These are phyloP conservation scores for Fusarium tjaetaba DNA, from an alignment of 2,329 filamentous ascomycete species.

Conservation along the genomic window DNA sequence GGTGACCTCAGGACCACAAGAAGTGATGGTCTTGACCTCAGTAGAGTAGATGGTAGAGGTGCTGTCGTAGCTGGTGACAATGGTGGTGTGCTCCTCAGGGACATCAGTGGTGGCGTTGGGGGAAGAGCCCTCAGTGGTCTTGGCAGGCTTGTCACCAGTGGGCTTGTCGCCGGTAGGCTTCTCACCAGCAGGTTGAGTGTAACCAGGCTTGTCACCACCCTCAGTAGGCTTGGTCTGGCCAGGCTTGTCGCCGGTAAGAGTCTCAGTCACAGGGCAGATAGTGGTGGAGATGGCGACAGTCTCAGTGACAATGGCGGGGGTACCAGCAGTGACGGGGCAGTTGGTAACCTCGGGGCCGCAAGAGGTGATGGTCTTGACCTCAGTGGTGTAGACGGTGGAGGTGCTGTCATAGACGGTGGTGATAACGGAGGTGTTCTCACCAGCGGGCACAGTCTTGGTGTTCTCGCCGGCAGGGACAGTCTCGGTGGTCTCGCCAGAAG, in stretches of 20 bases:
- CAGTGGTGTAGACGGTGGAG: conserved; percentile 62
- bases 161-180: conserved; percentile 22
- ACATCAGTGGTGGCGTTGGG: conserved; percentile 43
- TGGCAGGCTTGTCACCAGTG: conserved; percentile 2
- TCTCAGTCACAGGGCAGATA: conserved; percentile 69
- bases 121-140: conserved; percentile 30
- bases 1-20: conserved; percentile 48
- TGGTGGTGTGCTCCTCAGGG: conserved; percentile 25
- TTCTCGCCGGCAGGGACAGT: conserved; percentile 14
- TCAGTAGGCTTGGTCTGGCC: conserved; percentile 14
- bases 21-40: conserved; percentile 32
- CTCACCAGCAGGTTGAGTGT: conserved; percentile 2
- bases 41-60: conserved; percentile 27
- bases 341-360: conserved; percentile 58
- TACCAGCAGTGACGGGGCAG: conserved; percentile 60
- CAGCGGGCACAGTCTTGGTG: conserved; percentile 20
- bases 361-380: conserved; percentile 60
- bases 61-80: conserved; percentile 28
- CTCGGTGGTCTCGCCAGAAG: not conserved
- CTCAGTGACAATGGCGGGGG: conserved; percentile 60
- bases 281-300: conserved; percentile 68
- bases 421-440: conserved; percentile 40
- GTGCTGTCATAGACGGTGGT: conserved; percentile 54
- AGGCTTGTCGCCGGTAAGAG: conserved; percentile 40
- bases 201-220: conserved; percentile 12